Conservation (phyloP, 2,329 filamentous ascomycete species). For the Phyllachora maydis region DNA sequence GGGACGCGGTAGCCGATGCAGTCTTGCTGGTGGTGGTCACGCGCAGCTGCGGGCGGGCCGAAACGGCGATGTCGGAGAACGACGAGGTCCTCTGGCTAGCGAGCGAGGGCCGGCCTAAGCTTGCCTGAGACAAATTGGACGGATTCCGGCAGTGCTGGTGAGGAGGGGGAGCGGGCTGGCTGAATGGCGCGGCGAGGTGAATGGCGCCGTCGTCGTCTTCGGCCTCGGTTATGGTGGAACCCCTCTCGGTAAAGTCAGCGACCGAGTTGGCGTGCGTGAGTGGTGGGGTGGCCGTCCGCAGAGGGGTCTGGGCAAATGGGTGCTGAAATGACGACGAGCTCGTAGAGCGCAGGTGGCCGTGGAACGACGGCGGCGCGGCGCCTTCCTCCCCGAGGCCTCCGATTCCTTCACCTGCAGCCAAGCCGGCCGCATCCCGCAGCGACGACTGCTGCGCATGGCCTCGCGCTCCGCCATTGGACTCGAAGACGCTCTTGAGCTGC, state of each 20-base stretch:
- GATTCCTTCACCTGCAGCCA: too few relatives aligned
- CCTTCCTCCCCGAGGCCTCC: too few relatives aligned
- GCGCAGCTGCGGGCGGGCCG: constrained; percentile 12
- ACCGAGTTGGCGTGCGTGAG: constrained; percentile 35
- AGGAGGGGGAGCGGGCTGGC: constrained; percentile 3
- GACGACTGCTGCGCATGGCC: too few relatives aligned
- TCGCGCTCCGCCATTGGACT: constrained; percentile 28
- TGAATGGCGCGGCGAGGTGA: constrained; percentile 5
- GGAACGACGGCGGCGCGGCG: too few relatives aligned
- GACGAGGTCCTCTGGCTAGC: constrained; percentile 18
- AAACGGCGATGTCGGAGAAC: constrained; percentile 14
- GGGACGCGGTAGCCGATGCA: constrained; percentile 14
- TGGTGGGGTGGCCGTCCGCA: constrained; percentile 37
- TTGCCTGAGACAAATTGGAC: constrained; percentile 8
- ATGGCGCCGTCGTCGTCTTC: constrained; percentile 17
- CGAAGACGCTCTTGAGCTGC: constrained; percentile 5
- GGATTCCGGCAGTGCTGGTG: constrained; percentile 5
- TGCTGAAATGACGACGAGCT: constrained; percentile 39
- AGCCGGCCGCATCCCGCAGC: too few relatives aligned
- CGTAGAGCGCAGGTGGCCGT: too few relatives aligned
- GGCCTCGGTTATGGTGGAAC: constrained; percentile 32
- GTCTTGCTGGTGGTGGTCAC: constrained; percentile 15
- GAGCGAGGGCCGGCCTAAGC: constrained; percentile 15
- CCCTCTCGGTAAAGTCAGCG: constrained; percentile 23
- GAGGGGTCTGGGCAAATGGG: constrained; percentile 41